These are phyloP conservation scores for Volvox africanus DNA, from an alignment of 139 green algal genomes.

Conservation along the genomic window DNA sequence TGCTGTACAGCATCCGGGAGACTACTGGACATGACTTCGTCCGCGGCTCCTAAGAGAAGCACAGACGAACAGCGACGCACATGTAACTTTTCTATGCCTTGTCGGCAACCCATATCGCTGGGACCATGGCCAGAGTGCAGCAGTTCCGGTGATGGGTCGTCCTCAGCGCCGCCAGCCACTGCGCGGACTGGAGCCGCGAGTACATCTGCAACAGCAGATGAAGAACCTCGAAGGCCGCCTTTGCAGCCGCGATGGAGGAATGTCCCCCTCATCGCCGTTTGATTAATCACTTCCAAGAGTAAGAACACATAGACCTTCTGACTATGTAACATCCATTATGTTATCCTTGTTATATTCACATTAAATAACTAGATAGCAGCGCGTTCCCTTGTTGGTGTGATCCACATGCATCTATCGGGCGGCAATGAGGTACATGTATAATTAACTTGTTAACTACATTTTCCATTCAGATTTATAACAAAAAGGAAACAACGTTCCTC, in stretches of 20 bases:
- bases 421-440: too few relatives aligned
- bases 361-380: neutral
- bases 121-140: neutral
- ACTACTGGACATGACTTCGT: neutral
- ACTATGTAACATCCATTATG: neutral
- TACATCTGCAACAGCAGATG: neutral
- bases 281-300: neutral
- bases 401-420: too few relatives aligned
- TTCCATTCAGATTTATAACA: too few relatives aligned
- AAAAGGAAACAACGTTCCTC: too few relatives aligned
- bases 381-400: too few relatives aligned
- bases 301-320: neutral
- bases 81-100: neutral
- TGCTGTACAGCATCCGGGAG: neutral
- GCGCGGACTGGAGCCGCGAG: neutral
- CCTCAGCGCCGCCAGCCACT: neutral
- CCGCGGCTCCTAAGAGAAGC: neutral
- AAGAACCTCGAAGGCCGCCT: neutral
- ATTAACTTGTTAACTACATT: too few relatives aligned
- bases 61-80: neutral
- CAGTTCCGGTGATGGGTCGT: constrained; percentile 33
- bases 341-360: neutral
- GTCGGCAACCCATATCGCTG: neutral
- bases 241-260: constrained; percentile 12
- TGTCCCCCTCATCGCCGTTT: neutral